Base-by-base conservation (phyloP, 148 eudicot species). In the Drosera capensis region DNA sequence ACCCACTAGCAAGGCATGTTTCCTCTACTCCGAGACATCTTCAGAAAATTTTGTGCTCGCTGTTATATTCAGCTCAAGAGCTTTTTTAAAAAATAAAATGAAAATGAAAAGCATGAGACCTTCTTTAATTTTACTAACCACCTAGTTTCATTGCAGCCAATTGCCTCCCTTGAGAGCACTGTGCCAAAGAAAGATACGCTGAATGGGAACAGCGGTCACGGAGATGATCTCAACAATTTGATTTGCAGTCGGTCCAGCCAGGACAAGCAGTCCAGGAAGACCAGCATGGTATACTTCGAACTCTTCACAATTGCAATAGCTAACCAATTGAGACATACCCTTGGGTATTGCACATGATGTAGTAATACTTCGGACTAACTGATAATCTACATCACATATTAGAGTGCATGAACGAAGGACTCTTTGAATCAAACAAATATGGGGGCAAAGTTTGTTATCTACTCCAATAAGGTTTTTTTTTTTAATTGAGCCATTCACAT, bases 111-210 rank as follows among this genome's bases (percentile, higher is more conserved):
- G n/a, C n/a, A n/a, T n/a, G n/a, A n/a, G n/a, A n/a, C n/a, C n/a
- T n/a, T n/a, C n/a, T n/a, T n/a, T n/a, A n/a, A n/a, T n/a, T n/a
- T n/a, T n/a, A n/a, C n/a, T n/a, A n/a, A n/a, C n/a, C n/a, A n/a
- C n/a, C n/a, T 41, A 29, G 21, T 19, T 36, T 11, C 2, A n/a
- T 25, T 40, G 60, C 82, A 84, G 97, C 95, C 97, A 25, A 77
- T 73, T 58, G 74, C 73, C 43, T 78, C 97, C 30, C 63, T 76
- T 24, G 97, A 90, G 82, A 90, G 97, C 56, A 62, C 58, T 49
- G 66, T 60, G 16, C 75, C 70, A 2, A 81, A 73, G 28, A 63
- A 42, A 52, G 80, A 64, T 29, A 65, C 63, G 62, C 23, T 47
- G 22, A 59, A 58, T 43, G 69, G 64, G 18, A 52, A 65, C 23